Evolutionary conservation across 2,329 filamentous ascomycete species (phyloP).

Genomic region (Claviceps africana): DNA sequence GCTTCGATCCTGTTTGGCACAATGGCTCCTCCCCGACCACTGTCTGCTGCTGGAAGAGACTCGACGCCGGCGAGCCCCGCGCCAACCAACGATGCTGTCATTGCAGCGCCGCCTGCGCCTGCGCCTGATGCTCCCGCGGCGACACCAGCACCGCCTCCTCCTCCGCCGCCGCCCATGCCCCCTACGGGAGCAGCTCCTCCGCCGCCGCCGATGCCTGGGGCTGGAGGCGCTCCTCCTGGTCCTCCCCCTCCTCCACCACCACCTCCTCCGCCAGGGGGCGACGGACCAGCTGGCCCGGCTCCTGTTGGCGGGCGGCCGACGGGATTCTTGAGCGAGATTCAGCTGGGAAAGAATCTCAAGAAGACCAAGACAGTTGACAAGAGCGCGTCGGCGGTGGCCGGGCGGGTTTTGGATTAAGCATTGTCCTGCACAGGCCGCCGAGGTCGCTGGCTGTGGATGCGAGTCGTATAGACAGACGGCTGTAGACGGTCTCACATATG

Average conservation of each 20-base stretch:
- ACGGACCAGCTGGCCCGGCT: conserved; percentile 28
- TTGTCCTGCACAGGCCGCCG: no score
- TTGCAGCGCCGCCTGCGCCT: conserved; percentile 24
- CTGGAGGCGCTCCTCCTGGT: conserved; percentile 26
- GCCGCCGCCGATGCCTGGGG: conserved; percentile 18
- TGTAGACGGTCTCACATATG: no score
- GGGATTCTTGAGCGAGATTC: conserved; percentile 69
- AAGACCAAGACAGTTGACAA: conserved; percentile 86
- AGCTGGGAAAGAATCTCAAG: conserved; percentile 61
- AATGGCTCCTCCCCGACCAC: conserved; percentile 82
- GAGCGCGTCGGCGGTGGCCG: conserved; percentile 57
- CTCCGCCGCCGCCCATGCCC: conserved; percentile 15
- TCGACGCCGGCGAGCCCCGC: conserved; percentile 26
- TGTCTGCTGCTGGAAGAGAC: conserved; percentile 70
- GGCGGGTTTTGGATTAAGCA: conserved; percentile 51
- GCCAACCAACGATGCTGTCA: conserved; percentile 26
- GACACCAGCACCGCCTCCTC: conserved; percentile 7
- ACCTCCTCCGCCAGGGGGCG: conserved; percentile 32
- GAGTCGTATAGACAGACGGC: no score
- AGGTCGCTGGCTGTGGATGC: no score
- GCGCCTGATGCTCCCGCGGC: conserved; percentile 17
- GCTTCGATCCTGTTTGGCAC: conserved; percentile 93
- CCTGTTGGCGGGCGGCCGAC: conserved; percentile 36
- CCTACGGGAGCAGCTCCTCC: conserved; percentile 12
- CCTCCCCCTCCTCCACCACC: conserved; percentile 27